Evolutionary conservation across 176 grass and related monocot genomes (phyloP), one percentile per base, ranked within the genome.

Genomic region (Aegilops tauschii): DNA sequence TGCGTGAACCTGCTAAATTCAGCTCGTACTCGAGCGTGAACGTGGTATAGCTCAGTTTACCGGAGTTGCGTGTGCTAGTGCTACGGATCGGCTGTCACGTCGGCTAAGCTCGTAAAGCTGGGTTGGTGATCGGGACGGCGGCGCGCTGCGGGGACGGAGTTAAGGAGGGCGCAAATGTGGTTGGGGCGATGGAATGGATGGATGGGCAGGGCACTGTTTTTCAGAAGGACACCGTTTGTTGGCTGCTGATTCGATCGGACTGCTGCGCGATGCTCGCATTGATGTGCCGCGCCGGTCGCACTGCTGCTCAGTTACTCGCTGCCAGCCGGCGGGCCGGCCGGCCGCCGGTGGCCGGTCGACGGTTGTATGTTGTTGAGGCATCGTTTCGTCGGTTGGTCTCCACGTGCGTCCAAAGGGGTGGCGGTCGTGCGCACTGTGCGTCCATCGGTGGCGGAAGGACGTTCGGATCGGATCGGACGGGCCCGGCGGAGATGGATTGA

Each of bases 101-200:
- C 44, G 4, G 11, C 8, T 11, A 9, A 21, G 69, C 35, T 71
- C 23, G 61, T 27, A 47, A 47, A 47, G 72, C 72, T 4, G 36
- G 44, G 84, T 32, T 17, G 80, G 36, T 23, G 84, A 77, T 36
- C 17, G 49, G 21, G n/a, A 17, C 14, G 65, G 75, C 65, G 39
- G 59, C 61, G 54, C 32, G 12, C 18, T 17, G 54, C 28, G 17
- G 1, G 49, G 49, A 14, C 34, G 28, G 4, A 10, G 79, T 86
- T 90, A 64, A 86, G 50, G 68, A 69, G 85, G 66, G 44, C 25
- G 32, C 17, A 42, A 83, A 84, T 80, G 47, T 5, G 5, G 81
- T 80, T 91, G 68, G 89, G 89, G 3, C 14, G 47, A 42, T 16
- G 63, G 13, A 16, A 72, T 9, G 42, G 72, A 75, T 50, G 28